phyloP scores from a whole-genome alignment of 2,329 filamentous ascomycete species.

The Grosmannia serpens region DNA sequence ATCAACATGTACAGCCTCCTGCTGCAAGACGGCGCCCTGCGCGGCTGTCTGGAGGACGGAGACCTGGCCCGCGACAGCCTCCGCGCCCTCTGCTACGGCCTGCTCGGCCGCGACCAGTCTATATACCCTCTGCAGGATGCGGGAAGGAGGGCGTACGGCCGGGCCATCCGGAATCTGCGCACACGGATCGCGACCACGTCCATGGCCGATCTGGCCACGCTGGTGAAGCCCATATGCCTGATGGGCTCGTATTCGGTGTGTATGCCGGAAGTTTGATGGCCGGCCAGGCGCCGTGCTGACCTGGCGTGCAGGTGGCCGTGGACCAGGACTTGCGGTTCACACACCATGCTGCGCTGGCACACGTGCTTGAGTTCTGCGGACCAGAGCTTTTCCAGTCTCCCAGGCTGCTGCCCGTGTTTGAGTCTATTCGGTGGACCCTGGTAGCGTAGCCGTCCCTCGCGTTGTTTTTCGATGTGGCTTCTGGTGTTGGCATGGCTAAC shows the following conservation, averaged over 20 bases:
- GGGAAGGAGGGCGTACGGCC: constrained; percentile 9
- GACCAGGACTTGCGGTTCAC: constrained; percentile 16
- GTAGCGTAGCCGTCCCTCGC: constrained; percentile 3
- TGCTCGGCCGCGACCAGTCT: constrained; percentile 12
- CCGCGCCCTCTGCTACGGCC: constrained; percentile 12
- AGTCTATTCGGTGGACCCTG: constrained; percentile 15
- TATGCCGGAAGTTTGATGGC: too few relatives aligned
- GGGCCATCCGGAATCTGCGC: constrained; percentile 7
- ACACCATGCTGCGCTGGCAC: constrained; percentile 16
- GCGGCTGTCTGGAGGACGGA: constrained; percentile 10
- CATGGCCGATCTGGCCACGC: constrained; percentile 8
- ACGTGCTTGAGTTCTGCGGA: constrained; percentile 16
- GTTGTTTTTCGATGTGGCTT: neutral
- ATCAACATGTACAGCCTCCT: constrained; percentile 19
- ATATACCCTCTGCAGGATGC: constrained; percentile 7
- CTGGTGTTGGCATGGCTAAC: neutral
- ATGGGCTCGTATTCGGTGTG: constrained; percentile 12
- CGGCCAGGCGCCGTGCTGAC: neutral
- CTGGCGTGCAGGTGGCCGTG: constrained; percentile 11
- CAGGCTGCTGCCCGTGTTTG: constrained; percentile 14
- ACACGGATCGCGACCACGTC: constrained; percentile 2
- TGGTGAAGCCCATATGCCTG: constrained; percentile 13
- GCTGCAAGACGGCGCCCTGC: constrained; percentile 14
- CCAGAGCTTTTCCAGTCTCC: constrained; percentile 15
- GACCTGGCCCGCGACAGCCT: constrained; percentile 13